phyloP scores from a whole-genome alignment of 306 rosid species.

The Betula pendula region DNA sequence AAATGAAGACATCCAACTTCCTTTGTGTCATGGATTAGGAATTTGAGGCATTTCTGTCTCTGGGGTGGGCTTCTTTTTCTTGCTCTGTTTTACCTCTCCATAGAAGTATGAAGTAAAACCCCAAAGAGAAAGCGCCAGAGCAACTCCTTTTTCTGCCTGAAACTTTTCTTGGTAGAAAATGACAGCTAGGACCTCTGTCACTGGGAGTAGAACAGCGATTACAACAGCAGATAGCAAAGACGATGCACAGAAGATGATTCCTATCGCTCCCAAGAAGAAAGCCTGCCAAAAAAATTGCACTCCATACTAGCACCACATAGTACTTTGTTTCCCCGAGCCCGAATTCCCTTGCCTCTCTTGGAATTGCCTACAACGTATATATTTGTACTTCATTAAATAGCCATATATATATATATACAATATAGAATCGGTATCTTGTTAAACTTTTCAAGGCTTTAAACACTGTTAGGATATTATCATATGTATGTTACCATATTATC shows the following conservation, averaged over 20 bases:
- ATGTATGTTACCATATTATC: no score
- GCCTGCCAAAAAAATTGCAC: conserved; percentile 66
- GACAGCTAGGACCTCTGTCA: conserved; percentile 62
- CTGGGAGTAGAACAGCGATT: conserved; percentile 58
- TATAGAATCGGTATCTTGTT: background rate
- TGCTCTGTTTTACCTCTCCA: conserved; percentile 54
- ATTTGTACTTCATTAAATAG: background rate
- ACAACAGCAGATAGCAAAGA: conserved; percentile 64
- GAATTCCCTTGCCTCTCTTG: conserved; percentile 63
- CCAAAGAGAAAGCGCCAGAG: conserved; percentile 64
- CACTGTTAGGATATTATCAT: no score
- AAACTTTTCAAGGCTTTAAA: background rate
- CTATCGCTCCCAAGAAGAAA: conserved; percentile 78
- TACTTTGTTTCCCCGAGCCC: conserved; percentile 57
- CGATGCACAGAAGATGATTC: conserved; percentile 68
- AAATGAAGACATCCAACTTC: background rate
- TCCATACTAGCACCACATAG: conserved; percentile 50
- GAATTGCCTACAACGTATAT: conserved; percentile 46
- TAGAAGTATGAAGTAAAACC: conserved; percentile 73
- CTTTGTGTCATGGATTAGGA: conserved; percentile 16
- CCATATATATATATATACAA: background rate
- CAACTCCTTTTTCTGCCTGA: conserved; percentile 56
- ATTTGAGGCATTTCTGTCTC: conserved; percentile 20
- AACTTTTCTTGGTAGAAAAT: conserved; percentile 61
- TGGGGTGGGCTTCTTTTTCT: conserved; percentile 1